These are phyloP conservation scores for Boehmeria nivea DNA, from an alignment of 306 rosid species.

Conservation along the genomic window DNA sequence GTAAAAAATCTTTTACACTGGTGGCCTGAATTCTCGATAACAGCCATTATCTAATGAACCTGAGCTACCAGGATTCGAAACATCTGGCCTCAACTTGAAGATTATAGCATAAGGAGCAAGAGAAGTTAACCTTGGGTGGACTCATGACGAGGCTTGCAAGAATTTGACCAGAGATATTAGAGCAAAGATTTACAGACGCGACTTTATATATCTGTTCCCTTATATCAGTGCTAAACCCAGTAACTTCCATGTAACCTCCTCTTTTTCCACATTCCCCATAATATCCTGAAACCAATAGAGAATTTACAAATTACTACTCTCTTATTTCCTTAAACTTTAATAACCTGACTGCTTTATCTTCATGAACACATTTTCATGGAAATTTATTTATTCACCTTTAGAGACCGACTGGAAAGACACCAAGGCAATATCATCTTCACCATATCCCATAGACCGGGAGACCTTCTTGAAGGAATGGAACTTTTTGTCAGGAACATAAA, in stretches of 20 bases:
- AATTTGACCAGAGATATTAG: conserved; percentile 86
- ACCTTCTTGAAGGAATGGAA: conserved; percentile 88
- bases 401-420: conserved; percentile 90
- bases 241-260: conserved; percentile 94
- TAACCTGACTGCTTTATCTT: neutral
- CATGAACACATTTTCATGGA: neutral
- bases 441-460: conserved; percentile 77
- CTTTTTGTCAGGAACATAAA: conserved; percentile 72
- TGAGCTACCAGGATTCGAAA: neutral
- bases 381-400: conserved; percentile 48
- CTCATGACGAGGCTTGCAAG: conserved; percentile 89
- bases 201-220: conserved; percentile 85
- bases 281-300: conserved; percentile 46
- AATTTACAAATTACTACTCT: neutral
- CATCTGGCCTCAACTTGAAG: no score
- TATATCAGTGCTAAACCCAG: conserved; percentile 73
- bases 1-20: no score
- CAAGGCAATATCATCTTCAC: conserved; percentile 57
- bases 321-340: neutral
- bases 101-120: neutral
- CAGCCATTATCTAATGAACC: neutral
- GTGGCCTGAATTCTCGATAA: neutral
- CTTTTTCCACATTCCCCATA: conserved; percentile 91
- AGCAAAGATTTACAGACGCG: conserved; percentile 86
- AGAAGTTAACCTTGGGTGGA: conserved; percentile 73